A percentile compares a stretch with the other conserved stretches of the same genome.
Evolutionary conservation across 257 asterid genomes (phyloP).

Genomic region (Prunella vulgaris): DNA sequence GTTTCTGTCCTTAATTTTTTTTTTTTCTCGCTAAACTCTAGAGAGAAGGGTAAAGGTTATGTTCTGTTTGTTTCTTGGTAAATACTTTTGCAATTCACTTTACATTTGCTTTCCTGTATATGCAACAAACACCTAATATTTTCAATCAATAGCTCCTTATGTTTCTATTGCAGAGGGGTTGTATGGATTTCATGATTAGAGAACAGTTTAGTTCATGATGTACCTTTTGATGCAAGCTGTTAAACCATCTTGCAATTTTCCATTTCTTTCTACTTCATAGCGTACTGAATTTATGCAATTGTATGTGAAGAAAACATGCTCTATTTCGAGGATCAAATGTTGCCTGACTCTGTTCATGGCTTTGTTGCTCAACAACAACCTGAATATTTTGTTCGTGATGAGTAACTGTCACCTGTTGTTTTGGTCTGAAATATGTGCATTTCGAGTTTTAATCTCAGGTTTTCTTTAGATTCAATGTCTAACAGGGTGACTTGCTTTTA

Average conservation of each 20-base stretch:
- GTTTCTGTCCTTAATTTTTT: conserved; percentile 15
- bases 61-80: not conserved
- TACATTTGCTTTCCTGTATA: not conserved
- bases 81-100: not conserved
- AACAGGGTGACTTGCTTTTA: conserved; percentile 21
- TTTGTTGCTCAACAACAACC: not conserved
- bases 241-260: not conserved
- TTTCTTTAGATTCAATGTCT: conserved; percentile 17
- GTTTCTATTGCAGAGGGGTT: not conserved
- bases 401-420: not conserved
- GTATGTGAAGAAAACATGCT: not conserved
- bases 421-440: not conserved
- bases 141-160: conserved; percentile 4
- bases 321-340: not conserved
- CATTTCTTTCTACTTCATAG: not conserved
- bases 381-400: not conserved
- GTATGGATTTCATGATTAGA: not conserved
- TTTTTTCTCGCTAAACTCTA: not conserved
- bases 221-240: not conserved
- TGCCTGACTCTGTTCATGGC: not conserved
- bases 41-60: not conserved
- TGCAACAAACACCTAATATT: not conserved
- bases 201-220: not conserved
- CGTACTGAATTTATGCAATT: not conserved
- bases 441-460: not conserved